Conservation (phyloP, 305 asterid genomes). For the Fraxinus albicans region DNA sequence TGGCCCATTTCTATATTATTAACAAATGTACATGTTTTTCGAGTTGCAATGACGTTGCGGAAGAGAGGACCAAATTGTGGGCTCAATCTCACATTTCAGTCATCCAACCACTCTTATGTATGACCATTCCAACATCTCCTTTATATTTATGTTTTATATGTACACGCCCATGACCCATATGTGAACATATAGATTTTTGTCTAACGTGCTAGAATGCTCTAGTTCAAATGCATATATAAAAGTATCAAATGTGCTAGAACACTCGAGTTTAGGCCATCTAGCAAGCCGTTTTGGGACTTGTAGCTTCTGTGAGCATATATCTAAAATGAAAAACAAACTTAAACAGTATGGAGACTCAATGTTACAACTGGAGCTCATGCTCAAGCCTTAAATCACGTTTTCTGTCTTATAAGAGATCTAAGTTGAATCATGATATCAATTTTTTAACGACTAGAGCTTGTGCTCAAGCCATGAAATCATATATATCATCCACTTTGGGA, state of each 20-base stretch:
- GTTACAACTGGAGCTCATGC: neutral
- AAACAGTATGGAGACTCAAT: too few relatives aligned
- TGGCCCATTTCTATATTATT: conserved; percentile 10
- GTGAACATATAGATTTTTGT: too few relatives aligned
- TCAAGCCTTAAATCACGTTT: neutral
- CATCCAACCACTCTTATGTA: neutral
- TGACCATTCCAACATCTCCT: too few relatives aligned
- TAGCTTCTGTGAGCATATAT: neutral
- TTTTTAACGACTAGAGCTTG: neutral
- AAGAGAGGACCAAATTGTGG: neutral
- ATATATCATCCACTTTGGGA: neutral
- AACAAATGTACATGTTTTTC: neutral
- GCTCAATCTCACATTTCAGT: neutral
- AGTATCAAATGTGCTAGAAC: too few relatives aligned
- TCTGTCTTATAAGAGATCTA: too few relatives aligned
- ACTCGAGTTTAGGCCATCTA: too few relatives aligned
- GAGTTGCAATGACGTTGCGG: neutral
- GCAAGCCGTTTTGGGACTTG: too few relatives aligned
- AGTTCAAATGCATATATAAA: too few relatives aligned
- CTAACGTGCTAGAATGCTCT: too few relatives aligned
- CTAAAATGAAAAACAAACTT: neutral
- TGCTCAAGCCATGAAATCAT: neutral
- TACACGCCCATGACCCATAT: too few relatives aligned
- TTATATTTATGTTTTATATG: too few relatives aligned
- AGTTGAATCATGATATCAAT: neutral